Evolutionary conservation across 2,329 filamentous ascomycete genomes (phyloP), one percentile per base, ranked within the genome.

Genomic region (Exophiala oligosperma): DNA sequence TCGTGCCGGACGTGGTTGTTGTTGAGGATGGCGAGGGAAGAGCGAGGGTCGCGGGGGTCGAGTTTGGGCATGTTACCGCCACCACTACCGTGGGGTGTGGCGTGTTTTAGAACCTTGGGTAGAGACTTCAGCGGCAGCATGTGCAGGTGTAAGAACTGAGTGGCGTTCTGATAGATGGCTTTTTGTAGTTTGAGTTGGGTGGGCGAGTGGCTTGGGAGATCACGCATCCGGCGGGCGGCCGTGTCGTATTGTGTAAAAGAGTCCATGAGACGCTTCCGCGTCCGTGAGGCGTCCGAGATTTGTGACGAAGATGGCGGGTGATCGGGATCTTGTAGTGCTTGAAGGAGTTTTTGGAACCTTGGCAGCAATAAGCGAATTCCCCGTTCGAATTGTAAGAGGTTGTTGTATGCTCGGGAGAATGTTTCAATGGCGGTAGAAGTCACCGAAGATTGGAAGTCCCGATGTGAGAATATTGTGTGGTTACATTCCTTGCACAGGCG

Each of bases 401-500:
- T 95, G 67, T 87, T 89, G 72, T 95, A 97, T 0, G 90, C 86
- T 38, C 89, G 85, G 26, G 52, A 59, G 56, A 67, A 67, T 9
- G 64, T 49, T 46, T 60, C 50, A 68, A 92, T 86, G 66, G 93
- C 89, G 1, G 88, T 81, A 51, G 84, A 79, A 1, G 81, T 76
- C 3, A 91, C 73, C 8, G 91, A 89, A 7, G 85, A 83, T 24
- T 84, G 79, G 69, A 96, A 96, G 70, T 96, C 92, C 38, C 87
- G 84, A 66, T 88, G 87, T 51, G 83, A 83, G 72, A 90, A 91
- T 21, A 90, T 74, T 0, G 84, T 90, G 32, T 82, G 76, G 64
- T 83, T 91, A 77, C 94, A 99, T 56, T 95, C 91, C 68, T 88
- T 89, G 74, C 94, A 99, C 83, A 99, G 93, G 43, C 94, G 86